A percentile compares a stretch with the other conserved stretches of the same genome.
Conservation (phyloP, 1,284 basidiomycete genomes). For the Apiotrichum laibachii region DNA sequence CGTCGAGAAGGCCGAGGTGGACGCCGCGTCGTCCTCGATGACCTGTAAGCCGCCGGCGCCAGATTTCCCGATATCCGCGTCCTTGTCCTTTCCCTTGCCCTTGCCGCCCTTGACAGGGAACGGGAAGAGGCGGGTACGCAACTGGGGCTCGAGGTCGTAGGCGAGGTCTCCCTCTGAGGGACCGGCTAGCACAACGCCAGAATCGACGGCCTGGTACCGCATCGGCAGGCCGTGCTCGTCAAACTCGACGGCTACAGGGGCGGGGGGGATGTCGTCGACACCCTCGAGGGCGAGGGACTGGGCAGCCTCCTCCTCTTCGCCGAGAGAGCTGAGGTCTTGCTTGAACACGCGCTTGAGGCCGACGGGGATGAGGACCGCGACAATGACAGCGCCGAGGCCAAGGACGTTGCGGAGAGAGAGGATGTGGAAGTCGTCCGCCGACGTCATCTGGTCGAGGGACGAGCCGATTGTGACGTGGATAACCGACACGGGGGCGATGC, state of each 20-base stretch:
- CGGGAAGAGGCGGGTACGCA: neutral
- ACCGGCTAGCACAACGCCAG: constrained; percentile 41
- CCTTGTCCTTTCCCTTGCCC: constrained; percentile 6
- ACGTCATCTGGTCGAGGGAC: constrained; percentile 91
- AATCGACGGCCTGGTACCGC: constrained; percentile 42
- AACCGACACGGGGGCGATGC: constrained; percentile 84
- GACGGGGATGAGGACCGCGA: constrained; percentile 89
- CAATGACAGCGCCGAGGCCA: constrained; percentile 72
- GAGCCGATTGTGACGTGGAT: constrained; percentile 96
- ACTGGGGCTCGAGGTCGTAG: constrained; percentile 4
- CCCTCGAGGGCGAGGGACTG: constrained; percentile 16
- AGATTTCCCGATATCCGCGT: too few relatives aligned
- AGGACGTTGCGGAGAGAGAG: constrained; percentile 85
- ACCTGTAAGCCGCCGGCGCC: neutral
- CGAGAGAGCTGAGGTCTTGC: constrained; percentile 47
- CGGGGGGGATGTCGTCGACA: constrained; percentile 18
- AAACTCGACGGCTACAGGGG: constrained; percentile 17
- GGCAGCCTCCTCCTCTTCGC: constrained; percentile 33
- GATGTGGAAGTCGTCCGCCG: constrained; percentile 84
- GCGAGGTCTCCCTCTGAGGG: constrained; percentile 7
- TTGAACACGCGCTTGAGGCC: constrained; percentile 61
- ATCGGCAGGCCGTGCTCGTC: constrained; percentile 27
- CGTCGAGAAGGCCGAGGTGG: constrained; percentile 2
- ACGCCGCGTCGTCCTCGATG: constrained; percentile 7
- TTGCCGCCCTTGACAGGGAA: neutral